Conservation (phyloP, 2,329 filamentous ascomycete genomes). For the Mollisia scopiformis region DNA sequence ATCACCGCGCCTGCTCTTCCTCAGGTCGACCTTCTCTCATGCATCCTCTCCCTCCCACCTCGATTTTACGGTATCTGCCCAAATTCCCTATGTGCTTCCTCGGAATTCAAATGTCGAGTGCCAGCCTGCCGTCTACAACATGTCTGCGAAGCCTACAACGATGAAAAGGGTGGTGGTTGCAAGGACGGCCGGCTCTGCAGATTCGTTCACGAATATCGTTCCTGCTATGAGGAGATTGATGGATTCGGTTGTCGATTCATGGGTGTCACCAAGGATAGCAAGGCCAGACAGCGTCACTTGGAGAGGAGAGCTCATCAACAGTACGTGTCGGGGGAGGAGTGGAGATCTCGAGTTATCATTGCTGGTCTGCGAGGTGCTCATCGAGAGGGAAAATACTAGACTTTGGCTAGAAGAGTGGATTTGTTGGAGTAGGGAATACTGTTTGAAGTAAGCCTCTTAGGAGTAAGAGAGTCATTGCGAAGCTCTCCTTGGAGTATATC, state of each 20-base stretch:
- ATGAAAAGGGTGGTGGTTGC: constrained; percentile 3
- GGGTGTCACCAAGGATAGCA: background rate
- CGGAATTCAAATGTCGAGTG: background rate
- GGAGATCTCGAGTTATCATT: background rate
- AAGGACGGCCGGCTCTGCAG: background rate
- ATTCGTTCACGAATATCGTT: constrained; percentile 1
- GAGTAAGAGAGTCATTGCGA: background rate
- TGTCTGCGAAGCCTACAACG: constrained; percentile 3
- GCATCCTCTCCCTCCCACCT: background rate
- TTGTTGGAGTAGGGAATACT: background rate
- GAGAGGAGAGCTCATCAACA: background rate
- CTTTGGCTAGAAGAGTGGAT: background rate
- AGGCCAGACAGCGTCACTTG: background rate
- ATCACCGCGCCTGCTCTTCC: background rate
- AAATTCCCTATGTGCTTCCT: background rate
- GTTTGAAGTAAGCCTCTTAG: background rate
- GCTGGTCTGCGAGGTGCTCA: background rate
- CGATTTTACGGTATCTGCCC: constrained; percentile 5
- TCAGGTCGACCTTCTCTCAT: background rate
- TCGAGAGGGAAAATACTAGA: background rate
- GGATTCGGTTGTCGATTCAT: background rate
- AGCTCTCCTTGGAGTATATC: background rate
- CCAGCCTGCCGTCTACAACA: background rate
- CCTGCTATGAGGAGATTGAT: background rate
- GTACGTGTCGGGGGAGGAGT: background rate